Evolutionary conservation across 768 basidiomycete genomes (phyloP), one percentile per base, ranked within the genome.

Genomic region (Podaxis carcinomalis): DNA sequence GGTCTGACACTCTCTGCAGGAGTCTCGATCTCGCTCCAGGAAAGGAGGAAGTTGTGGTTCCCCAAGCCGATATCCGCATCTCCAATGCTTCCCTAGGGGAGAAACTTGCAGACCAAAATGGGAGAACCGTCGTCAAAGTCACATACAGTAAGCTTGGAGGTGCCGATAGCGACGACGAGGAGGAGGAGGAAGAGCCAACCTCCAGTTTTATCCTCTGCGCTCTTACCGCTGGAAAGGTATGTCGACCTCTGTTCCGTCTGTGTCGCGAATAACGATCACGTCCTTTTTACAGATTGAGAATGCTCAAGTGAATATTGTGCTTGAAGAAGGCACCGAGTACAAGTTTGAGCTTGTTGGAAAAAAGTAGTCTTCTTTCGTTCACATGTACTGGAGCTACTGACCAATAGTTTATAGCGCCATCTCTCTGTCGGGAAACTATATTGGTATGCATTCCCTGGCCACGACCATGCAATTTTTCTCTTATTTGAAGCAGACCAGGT

Each of bases 61-160:
- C 89, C 61, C 82, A 83, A 57, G 80, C 81, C 37, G 89, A 91
- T 74, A 75, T 95, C 69, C 81, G 82, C 69, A 83, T 97, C 69
- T 93, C 91, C 69, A 94, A 93, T 70, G 85, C 87, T 49, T 83
- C 93, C 2, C 84, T 95, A 53, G 89, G 89, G 56, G 88, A 92
- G 61, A 80, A 84, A 66, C 76, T 95, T 59, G 78, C 74, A 40
- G 88, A 93, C 70, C 67, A 76, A 53, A 74, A 77, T 37, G 83
- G 80, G 13, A 78, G 90, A 57, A 86, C 87, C 25, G 82, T 85
- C 21, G 77, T 91, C 66, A 92, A 90, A 72, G 75, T 92, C 61
- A 78, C 77, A 25, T 90, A 88, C 68, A 74, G 71, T 63, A 71
- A 70, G 49, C 75, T 76, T 56, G 59, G 67, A 21, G 65, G 65